Base-by-base conservation (phyloP, 2,329 filamentous ascomycete genomes). In the Aureobasidium melanogenum region DNA sequence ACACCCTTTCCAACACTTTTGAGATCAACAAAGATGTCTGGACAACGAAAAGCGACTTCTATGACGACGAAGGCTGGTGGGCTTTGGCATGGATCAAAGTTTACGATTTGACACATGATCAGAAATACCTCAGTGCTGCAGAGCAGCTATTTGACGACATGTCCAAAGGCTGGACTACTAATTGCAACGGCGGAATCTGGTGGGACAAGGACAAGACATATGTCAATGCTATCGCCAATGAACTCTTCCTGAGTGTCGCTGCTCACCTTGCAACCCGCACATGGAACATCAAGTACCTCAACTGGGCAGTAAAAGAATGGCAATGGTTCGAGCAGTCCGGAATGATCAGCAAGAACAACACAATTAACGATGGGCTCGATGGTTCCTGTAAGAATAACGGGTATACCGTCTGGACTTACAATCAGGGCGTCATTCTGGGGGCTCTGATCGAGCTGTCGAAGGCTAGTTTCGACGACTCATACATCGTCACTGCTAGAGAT, bases 341-440 rank as follows among this genome's bases (percentile, higher is more conserved):
- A 1, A 75, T 84, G 65, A 76, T 82, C 50, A 80, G 80, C 56
- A 62, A 66, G 1, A 65, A 77, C 15, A 73, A 77, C 57, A 76
- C 76, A 1, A 79, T 84, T 70, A 82, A 82, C 64, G 80, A 84
- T 60, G 80, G 80, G 0, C 66, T 84, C 6, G 71, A 73, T 7
- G 62, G 67, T n/a, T 62, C 69, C n/a, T 85, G 82, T 69, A 70
- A 75, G 28, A 77, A 79, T 63, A 61, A 52, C 41, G 72, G 70
- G 5, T 69, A 74, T 17, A 39, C 41, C 7, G 74, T 74, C 12
- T 84, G 77, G 74, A 77, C 78, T 0, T 84, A 84, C 69, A 84
- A 84, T 66, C 84, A 86, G 71, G 84, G 84, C 17, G 81, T 85
- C 3, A 77, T 86, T 28, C 76, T 86, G n/a, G 75, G 80, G 14